phyloP scores from a whole-genome alignment of 192 early-diverging fungal genomes.

The Neocallimastix lanati region DNA sequence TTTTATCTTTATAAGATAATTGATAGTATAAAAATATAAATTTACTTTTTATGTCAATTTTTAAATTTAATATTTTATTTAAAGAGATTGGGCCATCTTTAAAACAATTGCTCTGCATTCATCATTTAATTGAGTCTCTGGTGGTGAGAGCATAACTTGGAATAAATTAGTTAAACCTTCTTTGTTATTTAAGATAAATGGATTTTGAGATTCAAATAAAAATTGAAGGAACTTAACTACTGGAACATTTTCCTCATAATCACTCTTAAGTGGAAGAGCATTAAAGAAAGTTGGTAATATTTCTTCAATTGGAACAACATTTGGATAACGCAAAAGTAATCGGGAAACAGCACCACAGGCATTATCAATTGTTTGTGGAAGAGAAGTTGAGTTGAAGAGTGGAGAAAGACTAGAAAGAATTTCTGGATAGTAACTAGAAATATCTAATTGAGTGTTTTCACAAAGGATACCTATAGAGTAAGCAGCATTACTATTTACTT shows the following conservation, averaged over 20 bases:
- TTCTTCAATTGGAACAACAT: constrained; percentile 49
- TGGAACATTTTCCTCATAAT: constrained; percentile 60
- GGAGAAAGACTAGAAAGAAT: not conserved
- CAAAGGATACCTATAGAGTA: constrained; percentile 58
- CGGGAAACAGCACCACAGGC: constrained; percentile 63
- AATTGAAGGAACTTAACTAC: constrained; percentile 51
- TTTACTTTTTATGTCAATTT: too few relatives aligned
- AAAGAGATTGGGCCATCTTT: not conserved
- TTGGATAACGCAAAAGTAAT: constrained; percentile 45
- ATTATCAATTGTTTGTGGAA: constrained; percentile 30
- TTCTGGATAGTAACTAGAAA: not conserved
- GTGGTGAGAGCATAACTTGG: constrained; percentile 1
- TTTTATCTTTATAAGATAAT: too few relatives aligned
- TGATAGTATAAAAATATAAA: too few relatives aligned
- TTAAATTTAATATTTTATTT: too few relatives aligned
- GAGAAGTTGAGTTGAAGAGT: not conserved
- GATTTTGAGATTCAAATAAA: constrained; percentile 18
- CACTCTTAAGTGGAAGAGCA: constrained; percentile 51
- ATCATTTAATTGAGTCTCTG: constrained; percentile 3
- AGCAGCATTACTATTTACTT: constrained; percentile 74
- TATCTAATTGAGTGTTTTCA: not conserved
- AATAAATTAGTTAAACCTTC: not conserved
- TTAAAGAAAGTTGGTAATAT: constrained; percentile 45
- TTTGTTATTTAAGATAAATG: not conserved
- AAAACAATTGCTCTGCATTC: not conserved